Evolutionary conservation across 2,329 filamentous ascomycete species (phyloP).

Genomic region (Aspergillus pseudoglaucus): DNA sequence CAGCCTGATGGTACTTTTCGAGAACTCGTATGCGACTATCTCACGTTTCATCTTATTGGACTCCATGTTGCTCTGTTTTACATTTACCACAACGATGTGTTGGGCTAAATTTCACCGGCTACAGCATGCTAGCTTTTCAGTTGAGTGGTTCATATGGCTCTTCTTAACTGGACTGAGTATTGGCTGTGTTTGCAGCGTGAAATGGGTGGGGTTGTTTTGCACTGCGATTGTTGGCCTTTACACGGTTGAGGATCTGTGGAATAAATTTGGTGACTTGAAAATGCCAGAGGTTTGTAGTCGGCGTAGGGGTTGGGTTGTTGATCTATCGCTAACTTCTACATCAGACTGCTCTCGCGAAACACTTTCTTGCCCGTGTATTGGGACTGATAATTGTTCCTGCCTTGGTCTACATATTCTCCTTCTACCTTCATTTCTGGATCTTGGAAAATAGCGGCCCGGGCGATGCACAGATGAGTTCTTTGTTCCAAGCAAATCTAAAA

Average conservation of each 20-base stretch:
- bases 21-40: conserved; percentile 99
- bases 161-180: conserved; percentile 91
- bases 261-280: conserved; percentile 89
- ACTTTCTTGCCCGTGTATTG: conserved; percentile 71
- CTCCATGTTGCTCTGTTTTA: conserved; percentile 97
- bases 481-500: conserved; percentile 94
- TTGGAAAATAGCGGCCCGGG: conserved; percentile 90
- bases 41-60: conserved; percentile 97
- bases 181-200: conserved; percentile 96
- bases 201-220: conserved; percentile 94
- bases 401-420: conserved; percentile 90
- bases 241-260: conserved; percentile 94
- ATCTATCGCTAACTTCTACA: conserved; percentile 23
- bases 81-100: conserved; percentile 94
- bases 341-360: conserved; percentile 62
- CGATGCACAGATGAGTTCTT: conserved; percentile 99
- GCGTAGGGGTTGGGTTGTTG: not conserved
- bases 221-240: conserved; percentile 93
- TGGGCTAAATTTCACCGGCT: conserved; percentile 95
- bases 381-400: conserved; percentile 85
- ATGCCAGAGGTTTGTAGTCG: conserved; percentile 66
- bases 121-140: conserved; percentile 76
- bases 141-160: conserved; percentile 92
- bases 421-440: conserved; percentile 89
- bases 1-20: conserved; percentile 93